A percentile compares a stretch with the other conserved stretches of the same genome.
Evolutionary conservation across 495 filamentous ascomycete species (phyloP).

Genomic region (Achaetomiella virescens): DNA sequence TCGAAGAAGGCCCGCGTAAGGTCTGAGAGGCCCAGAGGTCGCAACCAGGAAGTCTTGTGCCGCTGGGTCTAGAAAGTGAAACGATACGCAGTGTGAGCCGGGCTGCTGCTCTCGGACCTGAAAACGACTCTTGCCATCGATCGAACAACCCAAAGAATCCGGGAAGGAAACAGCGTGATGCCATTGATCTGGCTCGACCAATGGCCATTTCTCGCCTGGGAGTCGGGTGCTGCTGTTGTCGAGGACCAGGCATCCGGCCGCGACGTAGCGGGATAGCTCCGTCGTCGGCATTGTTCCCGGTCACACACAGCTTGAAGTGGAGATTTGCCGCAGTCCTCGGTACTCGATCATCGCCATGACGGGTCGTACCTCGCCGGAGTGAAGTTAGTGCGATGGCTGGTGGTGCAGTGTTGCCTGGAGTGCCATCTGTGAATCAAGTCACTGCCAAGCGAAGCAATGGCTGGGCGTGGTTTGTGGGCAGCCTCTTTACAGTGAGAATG

Average conservation of each 20-base stretch:
- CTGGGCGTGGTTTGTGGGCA: too few relatives aligned
- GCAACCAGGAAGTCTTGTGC: slow-evolving; percentile 31
- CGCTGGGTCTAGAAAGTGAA: slow-evolving; percentile 11
- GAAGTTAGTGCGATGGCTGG: neutral
- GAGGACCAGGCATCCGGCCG: slow-evolving; percentile 34
- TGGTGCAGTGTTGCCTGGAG: neutral
- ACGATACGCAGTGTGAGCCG: neutral
- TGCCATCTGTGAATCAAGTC: too few relatives aligned
- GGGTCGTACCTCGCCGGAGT: neutral
- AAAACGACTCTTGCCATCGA: neutral
- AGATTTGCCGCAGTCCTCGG: neutral
- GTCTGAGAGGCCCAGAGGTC: neutral
- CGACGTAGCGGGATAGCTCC: slow-evolving; percentile 21
- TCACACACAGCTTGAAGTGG: neutral
- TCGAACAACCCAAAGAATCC: neutral
- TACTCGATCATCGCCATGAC: neutral
- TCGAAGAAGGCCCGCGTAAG: slow-evolving; percentile 6
- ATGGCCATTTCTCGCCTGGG: slow-evolving; percentile 4
- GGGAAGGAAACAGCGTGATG: slow-evolving; percentile 18
- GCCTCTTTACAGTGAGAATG: too few relatives aligned
- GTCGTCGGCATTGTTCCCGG: neutral
- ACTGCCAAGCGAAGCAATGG: too few relatives aligned
- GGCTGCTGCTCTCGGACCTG: neutral
- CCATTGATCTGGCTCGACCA: slow-evolving; percentile 12
- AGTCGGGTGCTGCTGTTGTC: neutral